phyloP scores from a whole-genome alignment of 495 filamentous ascomycete species.

The Lasiosphaeris hirsuta region DNA sequence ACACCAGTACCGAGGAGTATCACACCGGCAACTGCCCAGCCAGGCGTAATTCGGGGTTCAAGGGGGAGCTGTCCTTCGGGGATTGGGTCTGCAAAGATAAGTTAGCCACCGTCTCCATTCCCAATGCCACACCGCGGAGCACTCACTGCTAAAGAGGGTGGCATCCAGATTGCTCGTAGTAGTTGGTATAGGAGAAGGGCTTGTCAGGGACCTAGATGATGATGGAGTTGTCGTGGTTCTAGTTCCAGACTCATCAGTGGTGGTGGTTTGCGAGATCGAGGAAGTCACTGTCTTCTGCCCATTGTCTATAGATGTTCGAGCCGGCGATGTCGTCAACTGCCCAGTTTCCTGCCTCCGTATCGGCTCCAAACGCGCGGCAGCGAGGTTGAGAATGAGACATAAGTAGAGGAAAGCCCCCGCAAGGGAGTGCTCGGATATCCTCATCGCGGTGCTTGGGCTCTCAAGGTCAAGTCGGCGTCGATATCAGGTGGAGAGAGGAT shows the following conservation, averaged over 20 bases:
- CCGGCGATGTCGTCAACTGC: background rate
- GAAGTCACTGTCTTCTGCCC: background rate
- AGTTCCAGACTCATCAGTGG: background rate
- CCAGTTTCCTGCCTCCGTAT: background rate
- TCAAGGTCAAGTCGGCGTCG: too few species aligned
- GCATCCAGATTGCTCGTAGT: background rate
- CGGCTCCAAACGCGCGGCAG: background rate
- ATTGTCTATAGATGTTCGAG: background rate
- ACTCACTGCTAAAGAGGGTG: background rate
- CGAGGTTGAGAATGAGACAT: too few species aligned
- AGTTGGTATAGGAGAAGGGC: background rate
- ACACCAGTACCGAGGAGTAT: conserved; percentile 68
- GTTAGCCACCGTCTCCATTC: background rate
- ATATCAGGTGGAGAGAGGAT: too few species aligned
- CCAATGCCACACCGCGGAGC: too few species aligned
- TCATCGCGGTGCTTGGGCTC: too few species aligned
- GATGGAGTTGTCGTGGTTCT: background rate
- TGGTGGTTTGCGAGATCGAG: background rate
- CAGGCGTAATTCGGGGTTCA: conserved; percentile 72
- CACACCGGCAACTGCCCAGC: conserved; percentile 71
- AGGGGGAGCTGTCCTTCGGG: conserved; percentile 60
- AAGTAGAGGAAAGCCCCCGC: too few species aligned
- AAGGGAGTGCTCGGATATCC: too few species aligned
- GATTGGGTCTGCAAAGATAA: conserved; percentile 30
- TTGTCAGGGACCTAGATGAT: background rate